Evolutionary conservation across 2,329 filamentous ascomycete species (phyloP).

Genomic region (Torrubiellomyces zombiae): DNA sequence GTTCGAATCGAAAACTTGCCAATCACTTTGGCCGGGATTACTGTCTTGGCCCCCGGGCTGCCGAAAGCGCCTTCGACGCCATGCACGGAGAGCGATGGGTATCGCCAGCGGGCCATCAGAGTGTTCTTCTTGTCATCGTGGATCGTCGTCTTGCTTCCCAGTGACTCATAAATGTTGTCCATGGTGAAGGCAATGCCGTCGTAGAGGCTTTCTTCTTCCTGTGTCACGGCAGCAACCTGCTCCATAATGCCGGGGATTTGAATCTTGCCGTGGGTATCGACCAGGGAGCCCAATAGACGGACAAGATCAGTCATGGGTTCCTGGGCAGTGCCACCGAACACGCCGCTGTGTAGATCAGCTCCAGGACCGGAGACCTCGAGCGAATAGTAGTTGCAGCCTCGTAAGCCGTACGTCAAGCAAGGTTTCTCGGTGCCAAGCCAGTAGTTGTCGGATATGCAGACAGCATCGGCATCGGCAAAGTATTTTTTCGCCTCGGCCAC

Average conservation of each 20-base stretch:
- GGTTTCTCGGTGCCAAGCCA: slow-evolving; percentile 99
- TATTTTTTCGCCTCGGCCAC: slow-evolving; percentile 78
- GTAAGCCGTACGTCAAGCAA: slow-evolving; percentile 90
- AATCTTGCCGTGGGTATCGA: slow-evolving; percentile 84
- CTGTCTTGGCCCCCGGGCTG: slow-evolving; percentile 86
- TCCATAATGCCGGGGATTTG: slow-evolving; percentile 87
- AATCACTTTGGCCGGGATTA: slow-evolving; percentile 93
- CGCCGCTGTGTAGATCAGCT: slow-evolving; percentile 88
- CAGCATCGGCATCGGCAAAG: slow-evolving; percentile 89
- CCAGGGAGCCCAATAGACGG: slow-evolving; percentile 63
- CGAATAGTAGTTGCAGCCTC: slow-evolving; percentile 96
- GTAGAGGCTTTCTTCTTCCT: slow-evolving; percentile 80
- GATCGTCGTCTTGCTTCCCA: slow-evolving; percentile 79
- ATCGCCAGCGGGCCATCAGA: slow-evolving; percentile 92
- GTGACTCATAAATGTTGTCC: slow-evolving; percentile 81
- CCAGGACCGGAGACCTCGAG: slow-evolving; percentile 80
- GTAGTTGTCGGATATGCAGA: slow-evolving; percentile 99
- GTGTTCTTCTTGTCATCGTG: slow-evolving; percentile 78
- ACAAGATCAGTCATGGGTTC: slow-evolving; percentile 97
- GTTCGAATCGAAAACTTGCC: slow-evolving; percentile 98
- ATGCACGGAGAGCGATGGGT: slow-evolving; percentile 84
- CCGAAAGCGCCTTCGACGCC: slow-evolving; percentile 92
- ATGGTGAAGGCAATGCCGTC: slow-evolving; percentile 85
- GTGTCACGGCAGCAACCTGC: slow-evolving; percentile 75
- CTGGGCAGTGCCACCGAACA: slow-evolving; percentile 90